Conservation (phyloP, 805 yeast genomes). For the Candida adriatica region DNA sequence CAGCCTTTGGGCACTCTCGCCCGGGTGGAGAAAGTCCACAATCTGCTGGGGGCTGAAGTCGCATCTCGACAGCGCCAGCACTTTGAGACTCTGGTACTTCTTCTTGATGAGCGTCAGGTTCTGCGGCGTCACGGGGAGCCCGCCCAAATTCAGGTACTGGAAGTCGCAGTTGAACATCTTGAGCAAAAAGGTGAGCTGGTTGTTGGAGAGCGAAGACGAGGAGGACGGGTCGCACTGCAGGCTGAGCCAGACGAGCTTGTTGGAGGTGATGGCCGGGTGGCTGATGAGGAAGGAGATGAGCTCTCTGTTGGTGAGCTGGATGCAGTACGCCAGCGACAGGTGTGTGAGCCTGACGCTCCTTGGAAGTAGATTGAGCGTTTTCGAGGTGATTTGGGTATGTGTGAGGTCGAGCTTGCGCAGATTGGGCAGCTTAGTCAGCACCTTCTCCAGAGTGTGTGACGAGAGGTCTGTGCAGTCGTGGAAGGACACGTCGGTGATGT, state of each 20-base stretch:
- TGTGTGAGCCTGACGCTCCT: slow-evolving; percentile 59
- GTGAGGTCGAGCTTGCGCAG: slow-evolving; percentile 69
- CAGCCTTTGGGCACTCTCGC: slow-evolving; percentile 27
- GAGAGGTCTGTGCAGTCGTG: slow-evolving; percentile 85
- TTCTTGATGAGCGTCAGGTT: slow-evolving; percentile 32
- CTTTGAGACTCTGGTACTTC: slow-evolving; percentile 31
- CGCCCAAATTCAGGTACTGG: slow-evolving; percentile 53
- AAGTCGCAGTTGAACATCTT: slow-evolving; percentile 34
- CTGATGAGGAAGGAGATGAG: slow-evolving; percentile 59
- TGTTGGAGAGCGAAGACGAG: slow-evolving; percentile 49
- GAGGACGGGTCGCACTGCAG: slow-evolving; percentile 58
- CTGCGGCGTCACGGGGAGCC: slow-evolving; percentile 44
- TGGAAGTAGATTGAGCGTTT: slow-evolving; percentile 50
- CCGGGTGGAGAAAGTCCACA: slow-evolving; percentile 26
- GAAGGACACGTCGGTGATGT: slow-evolving; percentile 46
- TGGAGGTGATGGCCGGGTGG: slow-evolving; percentile 54
- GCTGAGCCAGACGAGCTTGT: slow-evolving; percentile 57
- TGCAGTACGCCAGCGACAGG: slow-evolving; percentile 59
- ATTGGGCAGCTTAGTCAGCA: slow-evolving; percentile 50
- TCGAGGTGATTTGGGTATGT: slow-evolving; percentile 70
- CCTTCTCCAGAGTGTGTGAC: slow-evolving; percentile 42
- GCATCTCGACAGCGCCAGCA: slow-evolving; percentile 30
- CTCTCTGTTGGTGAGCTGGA: slow-evolving; percentile 65
- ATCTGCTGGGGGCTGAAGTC: slow-evolving; percentile 28
- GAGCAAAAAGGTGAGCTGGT: slow-evolving; percentile 40